Evolutionary conservation across 441 rosid species (phyloP), one percentile per base, ranked within the genome.

Genomic region (Populus tomentosa): DNA sequence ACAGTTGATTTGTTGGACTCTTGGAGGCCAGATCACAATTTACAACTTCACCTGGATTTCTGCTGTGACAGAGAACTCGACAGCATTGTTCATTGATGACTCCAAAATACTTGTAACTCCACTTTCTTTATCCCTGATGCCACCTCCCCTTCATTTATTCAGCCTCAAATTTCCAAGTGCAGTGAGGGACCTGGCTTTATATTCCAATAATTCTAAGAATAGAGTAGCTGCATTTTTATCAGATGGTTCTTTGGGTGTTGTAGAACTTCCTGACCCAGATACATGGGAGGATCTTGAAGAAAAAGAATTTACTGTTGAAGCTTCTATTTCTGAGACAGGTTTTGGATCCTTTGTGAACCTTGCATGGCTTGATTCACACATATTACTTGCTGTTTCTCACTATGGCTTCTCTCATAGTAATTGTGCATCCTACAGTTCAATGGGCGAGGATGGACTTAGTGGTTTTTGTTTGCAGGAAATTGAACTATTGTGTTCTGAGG

Each of bases 231-330:
- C 90, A 69, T 80, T 79, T 79, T 80, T 92, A 79, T 88, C 97
- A 21, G 89, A 92, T 89, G 97, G 97, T 53, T 79, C 77, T 82
- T 80, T 95, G 82, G 89, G 90, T 80, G 85, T 89, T 23, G 87
- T 89, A 76, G 97, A 92, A 84, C 92, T 95, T 86, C 99, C 95
- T 35, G 87, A 85, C 42, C 81, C 77, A 63, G 86, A 80, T 83
- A 77, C 79, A 33, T 94, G 95, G 98, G 97, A 91, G 83, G 94
- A 90, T 71, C 85, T 94, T n/a, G 97, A 95, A 79, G 97, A 93
- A 28, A 90, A 82, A 73, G 92, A 89, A 85, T 83, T 86, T 83
- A 71, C 3, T 71, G 86, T 90, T 46, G 98, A 92, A 76, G 80
- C 86, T 68, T 90, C 87, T 77, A 74, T 77, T 72, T 85, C 86